phyloP scores from a whole-genome alignment of 352 stramenopile species.

The Albugo laibachii region DNA sequence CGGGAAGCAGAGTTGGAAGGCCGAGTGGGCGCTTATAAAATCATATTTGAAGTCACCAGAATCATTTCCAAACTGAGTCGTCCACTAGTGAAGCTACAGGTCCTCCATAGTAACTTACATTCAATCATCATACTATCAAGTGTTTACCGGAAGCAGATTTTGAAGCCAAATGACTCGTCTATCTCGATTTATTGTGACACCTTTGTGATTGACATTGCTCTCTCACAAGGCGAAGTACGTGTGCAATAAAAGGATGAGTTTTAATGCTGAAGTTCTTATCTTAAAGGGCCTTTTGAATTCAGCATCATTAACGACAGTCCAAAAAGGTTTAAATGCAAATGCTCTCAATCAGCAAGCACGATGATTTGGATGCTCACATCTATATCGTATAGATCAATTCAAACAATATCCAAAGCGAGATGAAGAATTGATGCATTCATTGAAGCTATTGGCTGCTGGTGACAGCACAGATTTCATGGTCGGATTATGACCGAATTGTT shows the following conservation, averaged over 20 bases:
- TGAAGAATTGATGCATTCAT: constrained; percentile 43
- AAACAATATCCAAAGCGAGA: constrained; percentile 74
- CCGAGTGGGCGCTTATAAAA: constrained; percentile 67
- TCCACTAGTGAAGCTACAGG: constrained; percentile 58
- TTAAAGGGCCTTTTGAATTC: constrained; percentile 38
- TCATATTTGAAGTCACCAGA: constrained; percentile 81
- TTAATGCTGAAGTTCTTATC: not conserved
- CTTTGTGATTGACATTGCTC: constrained; percentile 71
- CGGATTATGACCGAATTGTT: not conserved
- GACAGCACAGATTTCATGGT: constrained; percentile 64
- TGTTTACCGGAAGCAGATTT: constrained; percentile 18
- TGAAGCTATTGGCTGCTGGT: constrained; percentile 47
- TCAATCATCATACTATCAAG: not conserved
- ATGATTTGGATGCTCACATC: not conserved
- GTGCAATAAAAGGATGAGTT: not conserved
- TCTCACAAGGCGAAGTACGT: constrained; percentile 38
- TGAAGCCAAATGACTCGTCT: constrained; percentile 71
- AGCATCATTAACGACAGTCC: constrained; percentile 60
- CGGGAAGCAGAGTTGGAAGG: constrained; percentile 70
- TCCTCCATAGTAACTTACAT: constrained; percentile 3
- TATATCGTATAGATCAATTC: constrained; percentile 23
- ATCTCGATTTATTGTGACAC: constrained; percentile 78
- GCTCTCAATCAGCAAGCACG: not conserved
- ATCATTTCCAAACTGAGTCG: constrained; percentile 71
- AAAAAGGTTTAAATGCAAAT: constrained; percentile 24